Percentiles rank a stretch among this genome's conserved stretches.
Evolutionary conservation across 208 protist species (phyloP).

Genomic region (Leishmania major): DNA sequence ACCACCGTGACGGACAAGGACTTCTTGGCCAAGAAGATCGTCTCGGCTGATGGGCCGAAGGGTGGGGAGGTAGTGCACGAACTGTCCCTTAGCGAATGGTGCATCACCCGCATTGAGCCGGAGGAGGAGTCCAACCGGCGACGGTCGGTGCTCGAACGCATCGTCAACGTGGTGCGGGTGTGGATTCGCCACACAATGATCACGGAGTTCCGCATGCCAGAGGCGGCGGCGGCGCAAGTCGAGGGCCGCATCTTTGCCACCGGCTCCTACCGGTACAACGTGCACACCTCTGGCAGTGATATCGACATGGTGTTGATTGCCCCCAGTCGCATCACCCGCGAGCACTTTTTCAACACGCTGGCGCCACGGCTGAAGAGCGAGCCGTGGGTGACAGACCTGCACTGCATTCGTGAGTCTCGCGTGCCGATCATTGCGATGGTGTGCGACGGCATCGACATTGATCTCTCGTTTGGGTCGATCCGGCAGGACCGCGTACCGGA

Average conservation of each 20-base stretch:
- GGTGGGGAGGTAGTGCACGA: slow-evolving; percentile 76
- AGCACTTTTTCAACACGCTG: slow-evolving; percentile 95
- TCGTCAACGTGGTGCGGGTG: slow-evolving; percentile 80
- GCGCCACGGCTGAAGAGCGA: slow-evolving; percentile 74
- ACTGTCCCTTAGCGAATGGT: slow-evolving; percentile 68
- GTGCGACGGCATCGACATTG: slow-evolving; percentile 96
- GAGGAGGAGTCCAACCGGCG: slow-evolving; percentile 89
- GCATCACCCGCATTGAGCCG: slow-evolving; percentile 78
- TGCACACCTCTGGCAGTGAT: slow-evolving; percentile 96
- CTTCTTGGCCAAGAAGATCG: slow-evolving; percentile 77
- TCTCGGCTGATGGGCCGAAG: slow-evolving; percentile 83
- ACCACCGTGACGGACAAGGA: slow-evolving; percentile 46
- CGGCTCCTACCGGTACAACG: slow-evolving; percentile 98
- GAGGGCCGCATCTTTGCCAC: slow-evolving; percentile 97
- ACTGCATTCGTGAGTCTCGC: slow-evolving; percentile 93
- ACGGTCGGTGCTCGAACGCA: slow-evolving; percentile 77
- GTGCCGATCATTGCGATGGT: slow-evolving; percentile 98
- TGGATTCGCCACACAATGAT: slow-evolving; percentile 91
- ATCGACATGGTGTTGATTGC: slow-evolving; percentile 97
- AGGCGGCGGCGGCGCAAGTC: slow-evolving; percentile 81
- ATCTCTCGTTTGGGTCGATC: slow-evolving; percentile 96
- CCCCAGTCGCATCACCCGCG: slow-evolving; percentile 90
- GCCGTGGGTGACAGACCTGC: slow-evolving; percentile 82
- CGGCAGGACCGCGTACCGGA: slow-evolving; percentile 88
- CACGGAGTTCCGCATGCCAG: slow-evolving; percentile 89